Conservation (phyloP, 75 land plant genomes). For the Gnetum montanum region DNA sequence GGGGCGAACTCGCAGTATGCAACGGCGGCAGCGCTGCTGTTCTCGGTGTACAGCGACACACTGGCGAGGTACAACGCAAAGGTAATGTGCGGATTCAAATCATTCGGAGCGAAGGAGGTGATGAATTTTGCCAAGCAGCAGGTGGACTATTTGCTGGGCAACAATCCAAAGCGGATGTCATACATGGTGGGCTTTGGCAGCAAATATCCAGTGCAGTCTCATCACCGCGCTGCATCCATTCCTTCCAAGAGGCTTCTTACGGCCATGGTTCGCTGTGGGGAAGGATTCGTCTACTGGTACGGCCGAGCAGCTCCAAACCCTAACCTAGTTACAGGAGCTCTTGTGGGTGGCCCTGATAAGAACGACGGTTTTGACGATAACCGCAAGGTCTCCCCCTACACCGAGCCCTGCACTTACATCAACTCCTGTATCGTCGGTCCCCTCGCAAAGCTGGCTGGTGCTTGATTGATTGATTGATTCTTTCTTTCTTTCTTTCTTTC, state of each 20-base stretch:
- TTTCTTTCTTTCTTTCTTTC: too few relatives aligned
- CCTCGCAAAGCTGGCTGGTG: constrained; percentile 50
- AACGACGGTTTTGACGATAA: constrained; percentile 51
- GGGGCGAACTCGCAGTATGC: constrained; percentile 90
- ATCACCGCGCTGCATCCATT: constrained; percentile 76
- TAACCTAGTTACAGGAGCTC: constrained; percentile 65
- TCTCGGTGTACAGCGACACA: constrained; percentile 39
- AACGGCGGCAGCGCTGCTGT: constrained; percentile 47
- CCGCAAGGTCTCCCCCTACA: constrained; percentile 28
- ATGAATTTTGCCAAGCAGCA: constrained; percentile 43
- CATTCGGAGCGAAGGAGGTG: constrained; percentile 19
- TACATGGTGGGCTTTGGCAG: constrained; percentile 68
- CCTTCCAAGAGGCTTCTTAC: constrained; percentile 7
- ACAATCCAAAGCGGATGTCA: constrained; percentile 44
- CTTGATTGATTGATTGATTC: too few relatives aligned
- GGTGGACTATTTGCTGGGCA: constrained; percentile 65
- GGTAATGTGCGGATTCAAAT: constrained; percentile 24
- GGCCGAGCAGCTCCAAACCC: constrained; percentile 37
- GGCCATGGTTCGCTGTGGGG: constrained; percentile 19
- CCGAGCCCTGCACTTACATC: constrained; percentile 72
- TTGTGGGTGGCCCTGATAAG: constrained; percentile 76
- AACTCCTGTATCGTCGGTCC: constrained; percentile 66
- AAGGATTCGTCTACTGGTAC: constrained; percentile 57
- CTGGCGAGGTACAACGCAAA: constrained; percentile 23
- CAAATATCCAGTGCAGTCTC: constrained; percentile 54